A percentile compares a stretch with the other conserved stretches of the same genome.
These are phyloP conservation scores for Phyllosticta citrichinensis DNA, from an alignment of 2,329 filamentous ascomycete genomes.

Conservation along the genomic window DNA sequence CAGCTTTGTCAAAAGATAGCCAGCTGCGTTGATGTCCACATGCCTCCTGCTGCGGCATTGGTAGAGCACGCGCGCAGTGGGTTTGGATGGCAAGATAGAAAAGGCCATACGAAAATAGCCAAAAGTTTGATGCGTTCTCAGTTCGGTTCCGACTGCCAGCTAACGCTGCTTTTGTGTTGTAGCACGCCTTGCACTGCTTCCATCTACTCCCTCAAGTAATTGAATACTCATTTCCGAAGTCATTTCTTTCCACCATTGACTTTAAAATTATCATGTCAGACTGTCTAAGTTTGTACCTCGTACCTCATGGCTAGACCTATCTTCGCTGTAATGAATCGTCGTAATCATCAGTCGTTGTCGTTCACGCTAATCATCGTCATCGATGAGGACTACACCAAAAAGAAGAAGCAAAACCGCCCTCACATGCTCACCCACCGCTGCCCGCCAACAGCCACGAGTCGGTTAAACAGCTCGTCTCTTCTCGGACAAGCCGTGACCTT, in stretches of 20 bases:
- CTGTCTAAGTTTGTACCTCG: neutral
- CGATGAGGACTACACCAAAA: slow-evolving; percentile 18
- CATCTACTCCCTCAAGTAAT: too few species aligned
- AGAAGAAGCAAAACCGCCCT: slow-evolving; percentile 10
- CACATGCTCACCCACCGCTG: slow-evolving; percentile 59
- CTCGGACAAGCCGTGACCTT: slow-evolving; percentile 62
- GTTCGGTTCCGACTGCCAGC: neutral
- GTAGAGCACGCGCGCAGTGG: neutral
- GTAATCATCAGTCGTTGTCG: neutral
- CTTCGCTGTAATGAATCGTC: neutral
- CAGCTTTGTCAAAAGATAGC: neutral
- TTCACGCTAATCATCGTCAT: slow-evolving; percentile 3
- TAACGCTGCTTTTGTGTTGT: neutral
- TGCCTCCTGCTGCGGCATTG: neutral
- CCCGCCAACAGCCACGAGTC: slow-evolving; percentile 61
- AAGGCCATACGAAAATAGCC: neutral
- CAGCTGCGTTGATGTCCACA: neutral
- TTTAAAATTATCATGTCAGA: too few species aligned
- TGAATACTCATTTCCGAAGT: too few species aligned
- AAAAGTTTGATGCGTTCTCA: neutral
- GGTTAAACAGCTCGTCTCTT: slow-evolving; percentile 72
- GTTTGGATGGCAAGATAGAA: neutral
- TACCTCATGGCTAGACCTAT: neutral
- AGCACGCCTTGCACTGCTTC: too few species aligned
- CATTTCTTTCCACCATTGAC: too few species aligned